These are phyloP conservation scores for Naganishia friedmannii DNA, from an alignment of 768 basidiomycete species.

Conservation along the genomic window DNA sequence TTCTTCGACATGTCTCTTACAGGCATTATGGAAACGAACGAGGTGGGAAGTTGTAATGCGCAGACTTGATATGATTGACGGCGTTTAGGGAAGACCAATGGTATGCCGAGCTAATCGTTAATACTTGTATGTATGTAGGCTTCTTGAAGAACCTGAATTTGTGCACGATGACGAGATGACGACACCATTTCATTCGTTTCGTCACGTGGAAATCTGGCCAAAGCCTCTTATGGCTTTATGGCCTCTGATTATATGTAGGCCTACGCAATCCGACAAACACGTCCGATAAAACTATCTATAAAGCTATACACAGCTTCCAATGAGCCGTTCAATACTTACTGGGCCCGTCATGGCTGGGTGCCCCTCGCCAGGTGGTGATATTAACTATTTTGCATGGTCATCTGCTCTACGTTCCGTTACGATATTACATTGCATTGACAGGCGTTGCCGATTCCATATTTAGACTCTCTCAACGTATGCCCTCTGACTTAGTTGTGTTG, in stretches of 20 bases:
- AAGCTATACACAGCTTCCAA: too few species aligned
- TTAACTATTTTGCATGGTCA: background rate
- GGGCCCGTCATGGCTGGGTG: background rate
- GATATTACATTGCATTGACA: background rate
- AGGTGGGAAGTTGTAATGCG: background rate
- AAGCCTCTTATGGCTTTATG: background rate
- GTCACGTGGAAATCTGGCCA: background rate
- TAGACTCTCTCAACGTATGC: background rate
- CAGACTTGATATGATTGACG: too few species aligned
- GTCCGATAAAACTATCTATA: too few species aligned
- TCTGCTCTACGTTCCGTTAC: background rate
- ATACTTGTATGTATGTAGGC: too few species aligned
- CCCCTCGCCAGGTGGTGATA: background rate
- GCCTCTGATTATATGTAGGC: too few species aligned
- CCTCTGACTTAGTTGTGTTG: conserved; percentile 4
- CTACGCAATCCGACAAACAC: background rate
- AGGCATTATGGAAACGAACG: background rate
- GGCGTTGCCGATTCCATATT: background rate
- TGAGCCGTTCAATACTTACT: too few species aligned
- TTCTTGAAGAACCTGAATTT: too few species aligned
- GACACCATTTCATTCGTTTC: background rate
- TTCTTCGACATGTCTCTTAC: background rate
- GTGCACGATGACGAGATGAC: background rate
- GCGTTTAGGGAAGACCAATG: too few species aligned
- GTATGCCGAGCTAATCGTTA: too few species aligned